Base-by-base conservation (phyloP, 345 rosid genomes). In the Raphanus raphanistrum region DNA sequence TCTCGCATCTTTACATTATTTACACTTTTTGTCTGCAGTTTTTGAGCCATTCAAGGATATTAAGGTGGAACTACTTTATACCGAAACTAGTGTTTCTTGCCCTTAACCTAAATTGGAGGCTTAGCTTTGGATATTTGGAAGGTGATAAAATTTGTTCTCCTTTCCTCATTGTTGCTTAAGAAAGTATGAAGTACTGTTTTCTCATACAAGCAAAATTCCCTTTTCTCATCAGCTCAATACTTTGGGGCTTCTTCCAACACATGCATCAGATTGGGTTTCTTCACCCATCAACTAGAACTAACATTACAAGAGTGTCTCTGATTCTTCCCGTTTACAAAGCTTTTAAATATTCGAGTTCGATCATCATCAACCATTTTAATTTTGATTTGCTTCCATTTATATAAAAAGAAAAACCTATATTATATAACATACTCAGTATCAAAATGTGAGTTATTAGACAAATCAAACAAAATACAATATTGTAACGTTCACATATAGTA, bases 191-290 rank as follows among this genome's bases (percentile, higher is more conserved):
- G 21, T 21, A 21, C 12, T 57, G 29, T 25, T 57, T n/a, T 57
- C 27, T 17, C 12, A 21, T 57, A 57, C 1, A 57, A 16, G 3
- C 13, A 65, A 64, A 12, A 3, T 4, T 35, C 1, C 0, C 0
- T 21, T 17, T 73, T 80, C 1, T 38, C 91, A 21, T 21, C 21
- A 96, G 98, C 96, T 96, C 43, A 96, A 96, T 84, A 84, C 97
- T 1, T 74, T 96, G 90, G 98, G 98, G 33, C 94, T 96, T 78
- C 97, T 96, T 77, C 99, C 99, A 31, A 96, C 98, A 6, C 96
- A 93, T 75, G 97, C 98, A 81, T 93, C 97, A 4, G 99, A 96
- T 60, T 96, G 99, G 99, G 99, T 96, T 66, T 96, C 98, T 68
- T 91, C 97, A 28, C 31, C 3, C 31, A 28, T 21, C 21, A 21